Conservation (phyloP, 768 basidiomycete species). For the Xanthoconium stramineum region DNA sequence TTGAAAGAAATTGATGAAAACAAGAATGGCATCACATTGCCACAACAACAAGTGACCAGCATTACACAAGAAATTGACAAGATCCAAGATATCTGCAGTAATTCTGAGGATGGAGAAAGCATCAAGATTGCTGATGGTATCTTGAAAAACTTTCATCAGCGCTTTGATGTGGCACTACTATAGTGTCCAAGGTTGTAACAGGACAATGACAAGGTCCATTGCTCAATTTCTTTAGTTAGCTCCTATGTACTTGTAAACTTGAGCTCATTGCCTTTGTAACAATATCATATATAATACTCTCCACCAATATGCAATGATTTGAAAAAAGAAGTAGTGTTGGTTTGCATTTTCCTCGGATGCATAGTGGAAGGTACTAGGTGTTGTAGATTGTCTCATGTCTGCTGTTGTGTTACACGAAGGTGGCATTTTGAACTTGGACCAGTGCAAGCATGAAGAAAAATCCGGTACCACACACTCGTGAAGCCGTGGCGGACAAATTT, state of each 20-base stretch:
- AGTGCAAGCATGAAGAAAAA: no score
- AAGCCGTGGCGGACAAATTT: no score
- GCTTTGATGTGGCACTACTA: conserved; percentile 2
- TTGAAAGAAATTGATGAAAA: conserved; percentile 21
- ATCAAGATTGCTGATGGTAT: conserved; percentile 11
- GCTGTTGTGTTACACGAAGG: no score
- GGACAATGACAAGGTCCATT: background rate
- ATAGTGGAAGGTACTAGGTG: no score
- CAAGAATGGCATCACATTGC: conserved; percentile 19
- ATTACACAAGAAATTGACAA: conserved; percentile 8
- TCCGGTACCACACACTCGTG: no score
- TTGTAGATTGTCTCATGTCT: no score
- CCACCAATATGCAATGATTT: no score
- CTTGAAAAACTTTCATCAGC: conserved; percentile 24
- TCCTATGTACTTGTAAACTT: background rate
- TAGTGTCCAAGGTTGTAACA: background rate
- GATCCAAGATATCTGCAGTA: background rate
- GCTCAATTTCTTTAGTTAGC: background rate
- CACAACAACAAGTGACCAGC: conserved; percentile 9
- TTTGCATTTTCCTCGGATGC: no score
- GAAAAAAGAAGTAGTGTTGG: no score
- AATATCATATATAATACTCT: no score
- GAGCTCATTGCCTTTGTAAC: no score
- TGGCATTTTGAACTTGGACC: no score
- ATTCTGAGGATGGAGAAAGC: conserved; percentile 3